Percentiles rank a stretch among this genome's conserved stretches.
These are phyloP conservation scores for Fusarium succisae DNA, from an alignment of 2,329 filamentous ascomycete genomes.

Conservation along the genomic window DNA sequence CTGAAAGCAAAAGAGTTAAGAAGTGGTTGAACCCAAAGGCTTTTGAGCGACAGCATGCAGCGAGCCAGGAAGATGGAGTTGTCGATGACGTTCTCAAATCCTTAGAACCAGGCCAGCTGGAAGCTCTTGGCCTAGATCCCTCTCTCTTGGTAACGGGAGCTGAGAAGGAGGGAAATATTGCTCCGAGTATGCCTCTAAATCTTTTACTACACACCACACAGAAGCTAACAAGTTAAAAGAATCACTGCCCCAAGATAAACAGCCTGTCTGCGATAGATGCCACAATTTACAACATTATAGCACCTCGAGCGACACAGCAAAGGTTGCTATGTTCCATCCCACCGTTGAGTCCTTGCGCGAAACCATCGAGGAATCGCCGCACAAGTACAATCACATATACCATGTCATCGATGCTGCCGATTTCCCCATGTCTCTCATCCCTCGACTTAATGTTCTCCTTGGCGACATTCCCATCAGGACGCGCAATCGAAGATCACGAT, in stretches of 20 bases:
- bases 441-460: constrained; percentile 76
- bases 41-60: constrained; percentile 19
- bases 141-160: constrained; percentile 49
- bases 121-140: constrained; percentile 58
- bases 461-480: constrained; percentile 78
- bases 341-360: constrained; percentile 82
- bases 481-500: constrained; percentile 79
- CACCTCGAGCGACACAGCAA: constrained; percentile 57
- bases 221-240: constrained; percentile 22
- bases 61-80: constrained; percentile 55
- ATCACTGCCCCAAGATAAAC: constrained; percentile 41
- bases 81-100: constrained; percentile 56
- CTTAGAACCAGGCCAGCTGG: constrained; percentile 54
- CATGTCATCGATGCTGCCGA: constrained; percentile 95
- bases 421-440: constrained; percentile 92
- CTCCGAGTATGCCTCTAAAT: constrained; percentile 24
- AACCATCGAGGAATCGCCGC: constrained; percentile 87
- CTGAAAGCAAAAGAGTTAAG: constrained; percentile 60
- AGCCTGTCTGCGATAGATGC: constrained; percentile 85
- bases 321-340: constrained; percentile 78
- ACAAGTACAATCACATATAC: constrained; percentile 93
- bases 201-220: not conserved
- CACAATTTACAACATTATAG: constrained; percentile 83
- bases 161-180: constrained; percentile 29
- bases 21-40: constrained; percentile 52